phyloP scores from a whole-genome alignment of 2,329 filamentous ascomycete species.

The Microcyclosporella mali region DNA sequence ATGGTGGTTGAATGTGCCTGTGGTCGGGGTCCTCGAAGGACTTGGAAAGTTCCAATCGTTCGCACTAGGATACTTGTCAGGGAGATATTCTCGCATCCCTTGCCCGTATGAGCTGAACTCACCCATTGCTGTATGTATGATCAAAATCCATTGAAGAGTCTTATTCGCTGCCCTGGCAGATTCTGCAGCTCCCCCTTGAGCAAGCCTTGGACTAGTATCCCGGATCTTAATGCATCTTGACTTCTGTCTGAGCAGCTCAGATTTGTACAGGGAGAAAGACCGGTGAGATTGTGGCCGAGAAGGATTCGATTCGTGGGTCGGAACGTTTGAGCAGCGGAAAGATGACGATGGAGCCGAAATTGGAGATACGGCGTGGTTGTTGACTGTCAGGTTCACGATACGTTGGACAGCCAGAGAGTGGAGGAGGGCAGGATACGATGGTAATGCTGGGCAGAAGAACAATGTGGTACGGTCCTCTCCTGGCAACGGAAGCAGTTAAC shows the following conservation, averaged over 20 bases:
- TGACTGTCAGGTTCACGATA: too few relatives aligned
- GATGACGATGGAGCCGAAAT: too few relatives aligned
- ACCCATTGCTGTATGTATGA: conserved; percentile 17
- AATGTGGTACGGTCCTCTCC: conserved; percentile 8
- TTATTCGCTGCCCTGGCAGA: conserved; percentile 9
- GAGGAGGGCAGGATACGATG: neutral
- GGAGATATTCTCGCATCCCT: neutral
- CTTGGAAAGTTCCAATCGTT: conserved; percentile 47
- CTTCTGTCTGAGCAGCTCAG: neutral
- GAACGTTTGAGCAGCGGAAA: too few relatives aligned
- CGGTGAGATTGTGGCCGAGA: too few relatives aligned
- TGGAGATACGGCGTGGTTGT: too few relatives aligned
- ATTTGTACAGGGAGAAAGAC: too few relatives aligned
- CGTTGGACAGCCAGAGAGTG: neutral
- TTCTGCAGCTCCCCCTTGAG: conserved; percentile 8
- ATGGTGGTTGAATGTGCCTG: conserved; percentile 33
- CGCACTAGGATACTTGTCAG: conserved; percentile 28
- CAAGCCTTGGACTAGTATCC: conserved; percentile 4
- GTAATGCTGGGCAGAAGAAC: neutral
- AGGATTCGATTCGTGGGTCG: too few relatives aligned
- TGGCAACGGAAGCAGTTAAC: conserved; percentile 13
- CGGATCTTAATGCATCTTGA: conserved; percentile 8
- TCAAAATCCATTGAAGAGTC: conserved; percentile 18
- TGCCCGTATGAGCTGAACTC: conserved; percentile 8
- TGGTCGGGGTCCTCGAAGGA: conserved; percentile 45